Conservation (phyloP, 169 alveolate species). For the Eimeria brunetti region DNA sequence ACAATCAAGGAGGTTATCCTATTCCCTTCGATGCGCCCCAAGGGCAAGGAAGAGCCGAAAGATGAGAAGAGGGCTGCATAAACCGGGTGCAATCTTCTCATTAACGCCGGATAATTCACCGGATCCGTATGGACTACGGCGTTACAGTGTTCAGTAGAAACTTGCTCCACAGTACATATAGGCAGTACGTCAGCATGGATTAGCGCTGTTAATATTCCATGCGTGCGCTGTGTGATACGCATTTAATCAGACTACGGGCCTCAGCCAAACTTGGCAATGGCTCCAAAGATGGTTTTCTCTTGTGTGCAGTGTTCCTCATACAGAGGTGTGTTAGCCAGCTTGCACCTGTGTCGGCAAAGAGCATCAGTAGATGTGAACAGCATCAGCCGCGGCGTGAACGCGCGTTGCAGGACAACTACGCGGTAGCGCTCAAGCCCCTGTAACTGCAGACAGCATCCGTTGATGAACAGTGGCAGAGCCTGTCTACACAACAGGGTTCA, state of each 20-base stretch:
- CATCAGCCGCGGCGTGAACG: background rate
- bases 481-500: background rate
- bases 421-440: background rate
- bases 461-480: background rate
- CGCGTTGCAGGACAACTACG: background rate
- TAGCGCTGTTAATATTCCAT: background rate
- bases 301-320: background rate
- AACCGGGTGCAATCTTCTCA: background rate
- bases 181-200: background rate
- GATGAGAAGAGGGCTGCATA: conserved; percentile 38
- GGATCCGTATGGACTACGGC: background rate
- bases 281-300: background rate
- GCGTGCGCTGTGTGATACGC: background rate
- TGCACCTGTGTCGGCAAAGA: background rate
- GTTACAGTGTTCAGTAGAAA: background rate
- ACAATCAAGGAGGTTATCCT: conserved; percentile 98
- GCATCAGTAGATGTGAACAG: background rate
- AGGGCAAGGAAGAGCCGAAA: conserved; percentile 12
- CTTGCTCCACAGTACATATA: background rate
- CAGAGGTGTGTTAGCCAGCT: background rate
- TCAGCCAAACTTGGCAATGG: background rate
- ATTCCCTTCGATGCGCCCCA: conserved; percentile 98
- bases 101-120: background rate
- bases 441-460: background rate
- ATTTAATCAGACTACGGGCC: background rate